Base-by-base conservation (phyloP, 2,329 filamentous ascomycete genomes). In the Arthrobotrys entomopaga region DNA sequence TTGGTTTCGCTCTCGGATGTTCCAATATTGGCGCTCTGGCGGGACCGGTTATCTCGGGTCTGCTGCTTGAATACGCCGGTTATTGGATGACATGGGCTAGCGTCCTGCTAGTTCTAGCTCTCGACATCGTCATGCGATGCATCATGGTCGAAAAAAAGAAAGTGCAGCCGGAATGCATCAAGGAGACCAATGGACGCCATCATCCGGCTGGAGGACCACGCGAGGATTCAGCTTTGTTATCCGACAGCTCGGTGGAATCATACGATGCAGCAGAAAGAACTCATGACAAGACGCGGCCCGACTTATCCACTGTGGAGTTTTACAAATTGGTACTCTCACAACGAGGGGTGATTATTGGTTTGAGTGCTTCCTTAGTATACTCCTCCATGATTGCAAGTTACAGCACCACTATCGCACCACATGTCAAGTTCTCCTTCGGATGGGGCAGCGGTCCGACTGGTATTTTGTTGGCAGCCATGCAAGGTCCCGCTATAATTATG, bases 51-150 rank as follows among this genome's bases (percentile, higher is more conserved):
- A 56, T 79, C 0, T 77, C 79, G 6, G 81, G 80, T 0, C 59
- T 78, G 10, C 42, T 81, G 0, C 78, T 81, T 15, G 76, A 79
- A 22, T 7, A 78, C 2, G 71, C 74, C 1, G 79, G 79, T 4
- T 81, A 81, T 29, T 80, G 78, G 78, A 42, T 73, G 6, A 79
- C 80, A 2, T 81, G 80, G 80, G 75, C 72, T 0, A 78, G 78
- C 24, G 79, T 80, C 0, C 76, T 81, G 16, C 65, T 65, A 0
- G 66, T 81, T 5, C 66, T 81, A 2, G 15, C 77, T 2, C 38
- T 80, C 10, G 79, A 81, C 61, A 79, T 81, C 13, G 20, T 79
- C 1, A 64, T 80, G 43, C 80, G 80, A 10, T 43, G 78, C 20
- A 49, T 81, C 16, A 80, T 81, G 77, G 73, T 81, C 20, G 80